These are phyloP conservation scores for Mortierella sp. DNA, from an alignment of 371 early-diverging fungal species.

Conservation along the genomic window DNA sequence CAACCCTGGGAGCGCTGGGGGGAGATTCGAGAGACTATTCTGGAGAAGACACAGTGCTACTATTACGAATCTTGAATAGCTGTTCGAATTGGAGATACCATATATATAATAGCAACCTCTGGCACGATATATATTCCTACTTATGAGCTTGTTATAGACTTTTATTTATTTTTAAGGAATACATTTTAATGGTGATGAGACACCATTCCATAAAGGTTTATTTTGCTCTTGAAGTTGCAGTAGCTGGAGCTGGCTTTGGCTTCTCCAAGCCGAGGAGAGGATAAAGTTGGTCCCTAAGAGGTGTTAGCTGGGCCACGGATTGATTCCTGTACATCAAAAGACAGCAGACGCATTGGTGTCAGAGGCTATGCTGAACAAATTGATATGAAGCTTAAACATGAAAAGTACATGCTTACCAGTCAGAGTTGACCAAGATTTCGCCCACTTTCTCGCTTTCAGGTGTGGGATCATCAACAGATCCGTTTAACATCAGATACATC, in stretches of 20 bases:
- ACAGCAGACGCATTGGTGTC: too few relatives aligned
- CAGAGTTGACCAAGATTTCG: conserved; percentile 35
- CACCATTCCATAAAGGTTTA: too few relatives aligned
- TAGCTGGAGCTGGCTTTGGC: conserved; percentile 21
- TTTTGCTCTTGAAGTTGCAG: not conserved
- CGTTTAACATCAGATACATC: conserved; percentile 52
- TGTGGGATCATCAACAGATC: conserved; percentile 43
- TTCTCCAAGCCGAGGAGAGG: conserved; percentile 46
- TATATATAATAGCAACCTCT: not conserved
- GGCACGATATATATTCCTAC: not conserved
- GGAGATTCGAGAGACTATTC: conserved; percentile 43
- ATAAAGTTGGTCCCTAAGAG: conserved; percentile 42
- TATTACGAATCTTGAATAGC: conserved; percentile 34
- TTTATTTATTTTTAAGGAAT: too few relatives aligned
- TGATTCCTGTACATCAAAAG: conserved; percentile 29
- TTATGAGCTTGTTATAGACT: not conserved
- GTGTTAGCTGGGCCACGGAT: conserved; percentile 29
- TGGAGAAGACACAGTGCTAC: conserved; percentile 47
- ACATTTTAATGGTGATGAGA: not conserved
- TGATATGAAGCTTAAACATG: not conserved
- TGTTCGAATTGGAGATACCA: not conserved
- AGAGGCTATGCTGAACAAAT: too few relatives aligned
- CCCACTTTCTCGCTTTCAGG: conserved; percentile 42
- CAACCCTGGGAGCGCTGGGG: conserved; percentile 56
- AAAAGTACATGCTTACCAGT: conserved; percentile 29